Base-by-base conservation (phyloP, 495 filamentous ascomycete species). In the Paragyromitra xinjiangensis region DNA sequence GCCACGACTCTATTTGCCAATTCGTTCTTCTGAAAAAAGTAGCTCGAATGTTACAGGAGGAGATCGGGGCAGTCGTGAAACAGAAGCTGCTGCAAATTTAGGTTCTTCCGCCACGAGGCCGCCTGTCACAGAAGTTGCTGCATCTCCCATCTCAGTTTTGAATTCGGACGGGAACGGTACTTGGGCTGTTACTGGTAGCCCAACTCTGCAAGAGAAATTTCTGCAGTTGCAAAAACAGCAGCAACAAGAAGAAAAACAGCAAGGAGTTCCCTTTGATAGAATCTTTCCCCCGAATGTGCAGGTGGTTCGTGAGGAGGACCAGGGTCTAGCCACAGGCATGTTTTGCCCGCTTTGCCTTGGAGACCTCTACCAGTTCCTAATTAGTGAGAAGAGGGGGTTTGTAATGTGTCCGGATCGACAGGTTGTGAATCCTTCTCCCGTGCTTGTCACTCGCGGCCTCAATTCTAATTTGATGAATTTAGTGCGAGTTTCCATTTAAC, bases 401-500 rank as follows among this genome's bases (percentile, higher is more conserved):
- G 69, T 73, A 6, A 77, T 77, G 74, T 77, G 74, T 26, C 61
- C 61, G 3, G 50, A 61, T 16, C 59, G 22, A 22, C 51, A 77
- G 53, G 69, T 59, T 48, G 24, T 3, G 51, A 34, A 29, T 39
- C 8, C n/a, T 37, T 58, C 42, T 50, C 37, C 55, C 24, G 16
- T 24, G 6, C 40, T 19, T 71, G 19, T 39, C 39, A 24, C 51
- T 45, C 40, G 0, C 22, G 9, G 9, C 14, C 24, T 42, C 42
- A n/a, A 1, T 58, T 45, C 53, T 66, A 42, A 66, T 50, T n/a
- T 42, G 34, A 29, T 16, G 42, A 24, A 39, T 14, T 62, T 73
- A 77, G 69, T 77, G 69, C 16, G 29, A 44, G 9, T 77, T 73
- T 51, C 74, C 69, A 5, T 77, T 77, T 26, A 73, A 73, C 56